Conservation (phyloP, 2,329 filamentous ascomycete genomes). For the Pseudocercospora macadamiae region DNA sequence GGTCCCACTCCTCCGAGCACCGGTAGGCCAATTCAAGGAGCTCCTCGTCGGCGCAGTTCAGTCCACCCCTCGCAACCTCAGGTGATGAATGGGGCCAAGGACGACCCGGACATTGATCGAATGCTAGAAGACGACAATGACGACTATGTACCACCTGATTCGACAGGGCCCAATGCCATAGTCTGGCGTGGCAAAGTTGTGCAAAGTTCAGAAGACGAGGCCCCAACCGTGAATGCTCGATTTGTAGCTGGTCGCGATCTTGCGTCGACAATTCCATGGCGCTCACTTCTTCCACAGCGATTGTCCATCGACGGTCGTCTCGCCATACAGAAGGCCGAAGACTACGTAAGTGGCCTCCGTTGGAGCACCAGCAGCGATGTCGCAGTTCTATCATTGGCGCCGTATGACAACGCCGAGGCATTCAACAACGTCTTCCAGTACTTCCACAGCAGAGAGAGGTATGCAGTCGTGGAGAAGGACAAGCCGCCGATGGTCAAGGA, state of each 20-base stretch:
- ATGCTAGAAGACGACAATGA: conserved; percentile 81
- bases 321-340: conserved; percentile 77
- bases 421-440: conserved; percentile 85
- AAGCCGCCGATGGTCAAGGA: conserved; percentile 70
- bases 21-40: conserved; percentile 50
- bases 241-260: conserved; percentile 85
- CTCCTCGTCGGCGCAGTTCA: conserved; percentile 45
- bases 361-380: conserved; percentile 84
- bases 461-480: conserved; percentile 78
- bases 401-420: conserved; percentile 62
- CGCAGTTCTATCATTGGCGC: conserved; percentile 72
- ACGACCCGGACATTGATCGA: conserved; percentile 88
- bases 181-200: conserved; percentile 75
- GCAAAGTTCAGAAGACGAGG: conserved; percentile 42
- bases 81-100: conserved; percentile 59
- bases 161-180: conserved; percentile 63
- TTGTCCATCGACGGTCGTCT: conserved; percentile 79
- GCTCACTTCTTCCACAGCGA: conserved; percentile 70
- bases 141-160: conserved; percentile 79
- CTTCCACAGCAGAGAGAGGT: conserved; percentile 78
- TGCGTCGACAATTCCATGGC: conserved; percentile 68
- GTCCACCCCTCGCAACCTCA: conserved; percentile 27
- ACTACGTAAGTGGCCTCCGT: conserved; percentile 85
- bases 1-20: conserved; percentile 37
- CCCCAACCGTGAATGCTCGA: conserved; percentile 67